These are phyloP conservation scores for Podospora sp. DNA, from an alignment of 495 filamentous ascomycete species.

Conservation along the genomic window DNA sequence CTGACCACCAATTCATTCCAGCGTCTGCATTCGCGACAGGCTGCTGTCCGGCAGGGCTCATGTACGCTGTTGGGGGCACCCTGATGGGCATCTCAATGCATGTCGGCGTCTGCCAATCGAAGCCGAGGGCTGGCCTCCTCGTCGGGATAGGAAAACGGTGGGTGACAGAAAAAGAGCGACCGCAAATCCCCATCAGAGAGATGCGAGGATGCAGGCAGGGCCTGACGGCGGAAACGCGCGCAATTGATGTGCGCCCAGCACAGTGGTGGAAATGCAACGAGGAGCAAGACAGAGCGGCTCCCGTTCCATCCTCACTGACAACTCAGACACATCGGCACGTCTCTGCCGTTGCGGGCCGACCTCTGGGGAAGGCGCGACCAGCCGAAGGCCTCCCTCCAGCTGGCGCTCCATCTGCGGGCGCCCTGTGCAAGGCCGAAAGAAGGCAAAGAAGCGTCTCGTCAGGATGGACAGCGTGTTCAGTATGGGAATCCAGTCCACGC, in stretches of 20 bases:
- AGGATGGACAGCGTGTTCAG: background rate
- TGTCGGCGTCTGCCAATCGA: background rate
- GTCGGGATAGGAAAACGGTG: background rate
- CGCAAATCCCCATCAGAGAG: background rate
- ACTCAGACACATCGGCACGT: background rate
- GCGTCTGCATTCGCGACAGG: background rate
- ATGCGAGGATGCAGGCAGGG: background rate
- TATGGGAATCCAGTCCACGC: background rate
- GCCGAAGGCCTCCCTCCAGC: constrained; percentile 1
- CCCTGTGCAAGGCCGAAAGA: constrained; percentile 12
- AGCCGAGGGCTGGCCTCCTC: background rate
- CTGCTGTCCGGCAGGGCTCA: constrained; percentile 1
- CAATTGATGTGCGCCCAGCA: background rate
- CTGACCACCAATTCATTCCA: constrained; percentile 15
- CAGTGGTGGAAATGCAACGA: background rate
- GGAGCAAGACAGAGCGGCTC: background rate
- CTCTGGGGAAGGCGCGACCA: constrained; percentile 11
- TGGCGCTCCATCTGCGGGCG: constrained; percentile 15
- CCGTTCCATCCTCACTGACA: background rate
- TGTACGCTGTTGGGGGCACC: background rate
- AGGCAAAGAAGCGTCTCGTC: background rate
- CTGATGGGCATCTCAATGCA: background rate
- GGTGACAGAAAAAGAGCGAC: background rate
- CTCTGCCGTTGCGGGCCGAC: constrained; percentile 14
- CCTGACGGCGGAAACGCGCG: background rate